phyloP scores from a whole-genome alignment of 169 alveolate species.

The Cryptosporidium parvum region DNA sequence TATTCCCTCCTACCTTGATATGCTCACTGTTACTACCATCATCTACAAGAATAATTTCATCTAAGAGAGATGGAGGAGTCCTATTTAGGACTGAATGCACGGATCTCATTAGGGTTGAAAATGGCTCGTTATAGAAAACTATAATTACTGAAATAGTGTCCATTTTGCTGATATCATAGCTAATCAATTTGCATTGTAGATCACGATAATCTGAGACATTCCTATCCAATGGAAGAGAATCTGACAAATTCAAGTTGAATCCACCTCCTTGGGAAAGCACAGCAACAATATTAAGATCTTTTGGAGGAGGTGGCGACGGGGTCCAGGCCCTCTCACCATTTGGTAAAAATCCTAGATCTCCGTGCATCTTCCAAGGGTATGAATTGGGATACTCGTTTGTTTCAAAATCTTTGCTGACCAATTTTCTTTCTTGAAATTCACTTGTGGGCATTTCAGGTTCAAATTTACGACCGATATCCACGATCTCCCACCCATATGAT shows the following conservation, averaged over 20 bases:
- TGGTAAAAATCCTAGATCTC: slow-evolving; percentile 56
- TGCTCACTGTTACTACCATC: slow-evolving; percentile 78
- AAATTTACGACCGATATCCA: neutral
- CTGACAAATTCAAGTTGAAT: slow-evolving; percentile 76
- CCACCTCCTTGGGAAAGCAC: slow-evolving; percentile 82
- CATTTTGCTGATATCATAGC: slow-evolving; percentile 68
- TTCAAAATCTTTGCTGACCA: neutral
- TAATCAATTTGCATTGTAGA: slow-evolving; percentile 44
- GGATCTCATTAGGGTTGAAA: slow-evolving; percentile 80
- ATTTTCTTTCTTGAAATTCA: slow-evolving; percentile 23
- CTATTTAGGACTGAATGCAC: slow-evolving; percentile 80
- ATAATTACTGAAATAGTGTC: slow-evolving; percentile 80
- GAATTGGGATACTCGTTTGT: slow-evolving; percentile 47
- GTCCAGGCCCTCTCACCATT: slow-evolving; percentile 63
- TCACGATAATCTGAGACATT: slow-evolving; percentile 77
- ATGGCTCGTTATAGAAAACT: slow-evolving; percentile 81
- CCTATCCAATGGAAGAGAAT: slow-evolving; percentile 81
- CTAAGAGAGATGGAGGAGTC: slow-evolving; percentile 80
- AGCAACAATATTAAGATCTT: slow-evolving; percentile 63
- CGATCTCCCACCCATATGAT: slow-evolving; percentile 57
- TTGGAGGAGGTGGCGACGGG: slow-evolving; percentile 66
- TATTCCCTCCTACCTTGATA: slow-evolving; percentile 58
- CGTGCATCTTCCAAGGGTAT: slow-evolving; percentile 73
- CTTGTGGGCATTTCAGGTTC: neutral
- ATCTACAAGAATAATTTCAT: slow-evolving; percentile 80